phyloP scores from a whole-genome alignment of 2,329 filamentous ascomycete genomes.

The Alternaria angustiovoidea region DNA sequence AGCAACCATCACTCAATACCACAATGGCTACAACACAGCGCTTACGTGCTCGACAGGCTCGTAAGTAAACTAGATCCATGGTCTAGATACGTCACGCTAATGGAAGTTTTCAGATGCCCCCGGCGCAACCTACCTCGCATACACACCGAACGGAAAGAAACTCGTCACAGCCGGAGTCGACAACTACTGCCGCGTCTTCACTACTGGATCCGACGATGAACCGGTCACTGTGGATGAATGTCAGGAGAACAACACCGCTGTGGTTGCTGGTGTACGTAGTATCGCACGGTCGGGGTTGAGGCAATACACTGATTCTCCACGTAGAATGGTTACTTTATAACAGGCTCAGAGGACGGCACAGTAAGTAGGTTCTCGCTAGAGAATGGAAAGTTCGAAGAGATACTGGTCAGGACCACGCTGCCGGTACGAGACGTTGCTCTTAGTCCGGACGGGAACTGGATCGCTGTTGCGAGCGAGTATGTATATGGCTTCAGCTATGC shows the following conservation, averaged over 20 bases:
- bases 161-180: slow-evolving; percentile 93
- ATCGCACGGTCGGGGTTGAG: neutral
- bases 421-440: slow-evolving; percentile 87
- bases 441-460: slow-evolving; percentile 83
- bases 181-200: slow-evolving; percentile 91
- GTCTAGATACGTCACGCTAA: slow-evolving; percentile 7
- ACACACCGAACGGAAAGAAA: slow-evolving; percentile 86
- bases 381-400: slow-evolving; percentile 76
- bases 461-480: slow-evolving; percentile 92
- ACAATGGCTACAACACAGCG: slow-evolving; percentile 25
- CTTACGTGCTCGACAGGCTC: slow-evolving; percentile 44
- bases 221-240: slow-evolving; percentile 92
- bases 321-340: slow-evolving; percentile 82
- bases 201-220: slow-evolving; percentile 89
- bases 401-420: slow-evolving; percentile 83
- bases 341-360: slow-evolving; percentile 93
- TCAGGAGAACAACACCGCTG: slow-evolving; percentile 82
- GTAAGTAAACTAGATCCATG: slow-evolving; percentile 24
- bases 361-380: slow-evolving; percentile 90
- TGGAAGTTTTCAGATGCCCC: slow-evolving; percentile 69
- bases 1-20: slow-evolving; percentile 9
- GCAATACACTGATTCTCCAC: slow-evolving; percentile 23
- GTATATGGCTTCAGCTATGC: slow-evolving; percentile 34
- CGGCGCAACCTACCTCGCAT: slow-evolving; percentile 85
- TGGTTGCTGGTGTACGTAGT: slow-evolving; percentile 70